Base-by-base conservation (phyloP, 2,329 filamentous ascomycete species). In the Hawksworthiomyces lignivorus region DNA sequence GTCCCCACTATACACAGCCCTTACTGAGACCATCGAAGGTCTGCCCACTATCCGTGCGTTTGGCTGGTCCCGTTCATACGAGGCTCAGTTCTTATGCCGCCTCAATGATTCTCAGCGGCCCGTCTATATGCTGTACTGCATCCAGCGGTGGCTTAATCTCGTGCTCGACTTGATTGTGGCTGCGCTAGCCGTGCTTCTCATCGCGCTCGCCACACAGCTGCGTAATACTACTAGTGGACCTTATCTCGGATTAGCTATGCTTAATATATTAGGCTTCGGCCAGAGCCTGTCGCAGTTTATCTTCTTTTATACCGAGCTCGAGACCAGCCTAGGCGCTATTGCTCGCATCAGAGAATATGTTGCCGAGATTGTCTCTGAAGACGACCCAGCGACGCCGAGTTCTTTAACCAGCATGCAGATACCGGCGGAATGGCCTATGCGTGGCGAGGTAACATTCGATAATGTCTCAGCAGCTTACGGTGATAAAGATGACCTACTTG, bases 11-110 rank as follows among this genome's bases (percentile, higher is more conserved):
- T 75, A 70, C 36, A 60, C 60, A 0, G 56, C 60, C 8, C 64
- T 69, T 39, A 56, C 65, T 8, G 73, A 77, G 42, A 69, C 68
- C 0, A 50, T 73, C 1, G 56, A 60, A 8, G 72, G 72, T 0
- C 49, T 75, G 0, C 48, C 62, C 1, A 75, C 70, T 0, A 67
- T 77, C 27, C 64, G 68, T 7, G 63, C 68, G 0, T 70, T 68
- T 46, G 59, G 60, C 4, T 70, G 67, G 68, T 15, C 26, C 11
- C 61, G 27, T 47, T 11, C 30, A 14, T 24, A 17, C 19, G 27
- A 17, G 15, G 27, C 14, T 7, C 24, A 28, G 14, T 29, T 35
- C 5, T 3, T 21, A 4, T 11, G 14, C 9, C 11, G 17, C 8
- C 32, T 48, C 4, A 27, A 45, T 28, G 18, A 17, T 12, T 45